Base-by-base conservation (phyloP, 1,284 basidiomycete genomes). In the Ustilago trichophora region DNA sequence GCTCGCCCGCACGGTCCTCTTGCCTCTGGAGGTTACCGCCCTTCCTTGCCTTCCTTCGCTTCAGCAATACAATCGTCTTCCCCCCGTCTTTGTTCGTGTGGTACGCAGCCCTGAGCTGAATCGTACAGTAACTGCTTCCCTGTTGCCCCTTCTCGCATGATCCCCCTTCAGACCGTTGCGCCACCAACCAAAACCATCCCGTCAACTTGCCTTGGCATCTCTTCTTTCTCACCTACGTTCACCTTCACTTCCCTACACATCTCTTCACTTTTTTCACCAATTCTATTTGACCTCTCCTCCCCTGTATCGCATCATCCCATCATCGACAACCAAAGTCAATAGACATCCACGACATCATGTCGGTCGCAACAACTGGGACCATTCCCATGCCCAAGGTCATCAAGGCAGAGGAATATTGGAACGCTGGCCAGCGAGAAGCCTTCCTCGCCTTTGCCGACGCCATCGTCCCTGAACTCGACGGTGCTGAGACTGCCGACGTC, bases 361-460 rank as follows among this genome's bases (percentile, higher is more conserved):
- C 65, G n/a, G 45, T 46, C 36, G 18, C 51, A 33, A 49, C 52
- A 0, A 19, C 43, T 24, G 34, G 32, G 8, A 26, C 38, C n/a
- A 32, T 59, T 16, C 63, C 68, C 22, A 66, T 71, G 68, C 68
- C 48, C 11, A 31, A 49, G 35, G n/a, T 58, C 25, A 57, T 62
- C 24, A 66, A 70, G 52, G 73, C 73, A 6, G 59, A 64, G 12
- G 70, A 70, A 7, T 47, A 59, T 12, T 74, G 72, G 72, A 59
- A 34, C 11, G 34, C 52, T 0, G 52, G 40, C 18, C 74, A 76
- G 49, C 34, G 57, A 22, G 49, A 73, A 33, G 75, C 69, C 3
- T 53, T 80, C 45, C 51, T 58, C 11, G 77, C 79, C 35, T 52
- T 81, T n/a, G 76, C 68, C n/a, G 73, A 80, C 37, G 66, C 73